Base-by-base conservation (phyloP, 768 basidiomycete genomes). In the Daedaleopsis nitida region DNA sequence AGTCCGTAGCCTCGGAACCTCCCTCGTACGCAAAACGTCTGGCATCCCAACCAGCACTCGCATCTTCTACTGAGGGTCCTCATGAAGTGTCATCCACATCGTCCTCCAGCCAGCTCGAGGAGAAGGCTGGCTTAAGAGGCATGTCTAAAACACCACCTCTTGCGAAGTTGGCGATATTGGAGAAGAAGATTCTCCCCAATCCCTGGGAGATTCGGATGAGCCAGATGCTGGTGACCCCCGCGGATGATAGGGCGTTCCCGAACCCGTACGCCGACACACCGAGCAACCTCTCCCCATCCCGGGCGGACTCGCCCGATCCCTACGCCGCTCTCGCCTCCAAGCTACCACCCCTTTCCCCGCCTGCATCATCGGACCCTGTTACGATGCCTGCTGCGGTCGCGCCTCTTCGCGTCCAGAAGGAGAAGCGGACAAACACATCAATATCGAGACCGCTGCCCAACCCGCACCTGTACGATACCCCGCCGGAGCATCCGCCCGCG, bases 221-320 rank as follows among this genome's bases (percentile, higher is more conserved):
- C 17, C n/a, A n/a, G 19, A 50, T 50, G 19, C 48, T 50, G 1
- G 48, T 14, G 5, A 50, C 48, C 48, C 48, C 48, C 23, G 48
- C 48, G 11, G 48, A 50, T 24, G 48, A 50, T 23, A 12, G 16
- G 9, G 10, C 9, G 19, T 11, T 50, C 21, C 48, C 19, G 21
- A 50, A 50, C 23, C 48, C 48, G 17, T 50, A 50, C 21, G 32
- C 34, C 34, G 51, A 37, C 11, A 17, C 51, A 11, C 17, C 32
- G 48, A 24, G 27, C 23, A 12, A 24, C 21, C 48, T 23, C 48
- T 24, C 49, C 12, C 49, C 53, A 6, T 37, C 53, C 9, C 53
- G 53, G 12, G 53, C 53, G 53, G 53, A 54, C 53, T 12, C 53
- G 12, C 53, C 53, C 7, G 39, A 54, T 16, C 53, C 53, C 14